Base-by-base conservation (phyloP, 2,329 filamentous ascomycete genomes). In the Curvularia eragrostidis region DNA sequence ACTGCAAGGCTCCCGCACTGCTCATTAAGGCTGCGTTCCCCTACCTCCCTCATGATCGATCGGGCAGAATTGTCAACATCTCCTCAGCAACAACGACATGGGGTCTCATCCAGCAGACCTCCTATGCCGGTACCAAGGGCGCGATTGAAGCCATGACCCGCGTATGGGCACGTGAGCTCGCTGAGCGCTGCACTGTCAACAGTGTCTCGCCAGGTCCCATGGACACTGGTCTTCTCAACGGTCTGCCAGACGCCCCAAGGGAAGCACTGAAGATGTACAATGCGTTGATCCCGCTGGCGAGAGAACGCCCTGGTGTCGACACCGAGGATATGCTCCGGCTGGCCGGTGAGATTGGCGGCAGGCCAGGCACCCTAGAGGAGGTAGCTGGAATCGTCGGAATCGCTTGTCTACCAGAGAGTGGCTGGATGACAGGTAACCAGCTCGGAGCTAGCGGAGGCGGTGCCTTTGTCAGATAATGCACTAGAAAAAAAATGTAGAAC, bases 71-170 rank as follows among this genome's bases (percentile, higher is more conserved):
- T n/a, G 54, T 56, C 5, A 56, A 56, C 26, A 56, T 56, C 28
- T 56, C 54, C 13, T 56, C 54, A 15, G 54, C 54, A 18, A 56
- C 54, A 13, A 56, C 54, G 28, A 56, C 54, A 2, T 56, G 54
- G 54, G 54, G 42, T 19, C 28, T 56, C 34, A 56, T 56, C 43
- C 54, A 56, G 23, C 54, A 56, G 28, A 56, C 54, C 18, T 56
- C 54, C 21, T 56, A 56, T 38, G 54, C 54, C 1, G 54, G 54
- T 8, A 56, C 54, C 6, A 56, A 56, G 30, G 54, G 54, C 7
- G 54, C 54, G 3, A 53, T 57, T 12, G 54, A 57, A 28, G 54
- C 54, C 3, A 57, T 57, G 54, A 57, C 54, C n/a, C 54, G 54
- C 32, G 49, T 57, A 3, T 57, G 54, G 54, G 54, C 54, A 13